These are phyloP conservation scores for Pseudozyma pruni DNA, from an alignment of 1,284 basidiomycete genomes.

Conservation along the genomic window DNA sequence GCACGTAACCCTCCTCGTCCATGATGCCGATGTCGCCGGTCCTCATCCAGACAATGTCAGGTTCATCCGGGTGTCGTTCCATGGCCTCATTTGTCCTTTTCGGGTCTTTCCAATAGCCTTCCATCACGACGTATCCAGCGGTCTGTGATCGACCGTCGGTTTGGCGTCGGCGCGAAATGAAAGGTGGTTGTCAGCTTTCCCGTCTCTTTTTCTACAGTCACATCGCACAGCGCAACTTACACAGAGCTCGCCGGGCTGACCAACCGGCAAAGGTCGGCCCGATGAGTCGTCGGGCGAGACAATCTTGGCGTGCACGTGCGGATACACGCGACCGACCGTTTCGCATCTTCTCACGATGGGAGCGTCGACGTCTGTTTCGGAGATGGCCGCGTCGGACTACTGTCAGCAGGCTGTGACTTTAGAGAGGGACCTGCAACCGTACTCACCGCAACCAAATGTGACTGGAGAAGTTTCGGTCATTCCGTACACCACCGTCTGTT, in stretches of 20 bases:
- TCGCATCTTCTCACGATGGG: constrained; percentile 79
- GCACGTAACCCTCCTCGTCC: constrained; percentile 83
- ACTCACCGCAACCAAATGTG: constrained; percentile 74
- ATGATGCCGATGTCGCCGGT: constrained; percentile 85
- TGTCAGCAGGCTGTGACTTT: neutral
- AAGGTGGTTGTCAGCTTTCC: constrained; percentile 4
- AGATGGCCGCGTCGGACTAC: neutral
- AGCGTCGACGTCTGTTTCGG: constrained; percentile 69
- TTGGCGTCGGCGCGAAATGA: constrained; percentile 10
- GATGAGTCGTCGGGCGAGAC: constrained; percentile 72
- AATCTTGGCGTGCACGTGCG: constrained; percentile 81
- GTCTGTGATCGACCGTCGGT: constrained; percentile 66
- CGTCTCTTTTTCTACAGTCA: neutral
- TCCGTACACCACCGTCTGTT: constrained; percentile 76
- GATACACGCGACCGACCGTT: constrained; percentile 80
- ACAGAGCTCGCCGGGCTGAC: constrained; percentile 77
- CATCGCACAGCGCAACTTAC: constrained; percentile 30
- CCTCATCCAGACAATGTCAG: constrained; percentile 79
- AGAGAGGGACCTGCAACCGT: neutral
- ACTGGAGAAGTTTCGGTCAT: constrained; percentile 74
- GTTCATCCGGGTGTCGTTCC: constrained; percentile 70
- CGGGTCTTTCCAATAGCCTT: constrained; percentile 83
- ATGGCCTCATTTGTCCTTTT: constrained; percentile 77
- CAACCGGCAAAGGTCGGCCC: constrained; percentile 60
- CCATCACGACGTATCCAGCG: constrained; percentile 80